These are phyloP conservation scores for Starmerella vitae DNA, from an alignment of 805 yeast species.

Conservation along the genomic window DNA sequence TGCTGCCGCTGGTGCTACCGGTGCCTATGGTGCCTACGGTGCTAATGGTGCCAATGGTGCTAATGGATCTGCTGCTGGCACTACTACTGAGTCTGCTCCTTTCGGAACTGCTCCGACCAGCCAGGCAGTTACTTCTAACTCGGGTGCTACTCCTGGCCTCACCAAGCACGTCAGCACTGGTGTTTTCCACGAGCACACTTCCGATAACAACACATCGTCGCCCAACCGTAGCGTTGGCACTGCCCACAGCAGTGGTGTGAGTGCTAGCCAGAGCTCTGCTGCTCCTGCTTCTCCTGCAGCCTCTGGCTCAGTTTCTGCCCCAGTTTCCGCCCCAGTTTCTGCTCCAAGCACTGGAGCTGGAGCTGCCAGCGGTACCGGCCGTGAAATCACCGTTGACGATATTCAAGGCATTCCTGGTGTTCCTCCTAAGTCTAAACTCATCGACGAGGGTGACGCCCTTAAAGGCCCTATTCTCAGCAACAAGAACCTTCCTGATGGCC, in stretches of 20 bases:
- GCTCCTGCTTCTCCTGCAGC: neutral
- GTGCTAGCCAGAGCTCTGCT: neutral
- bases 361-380: slow-evolving; percentile 8
- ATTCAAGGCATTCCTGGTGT: slow-evolving; percentile 21
- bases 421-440: slow-evolving; percentile 20
- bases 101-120: slow-evolving; percentile 1
- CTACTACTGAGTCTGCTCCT: slow-evolving; percentile 5
- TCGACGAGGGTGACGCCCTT: slow-evolving; percentile 20
- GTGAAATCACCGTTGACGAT: slow-evolving; percentile 17
- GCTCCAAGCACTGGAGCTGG: neutral
- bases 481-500: slow-evolving; percentile 14
- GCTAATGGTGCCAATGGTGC: neutral
- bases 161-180: neutral
- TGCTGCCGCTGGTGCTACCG: slow-evolving; percentile 20
- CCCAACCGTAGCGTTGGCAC: neutral
- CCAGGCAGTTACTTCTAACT: neutral
- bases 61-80: slow-evolving; percentile 9
- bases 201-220: neutral
- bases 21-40: neutral
- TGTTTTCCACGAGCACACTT: neutral
- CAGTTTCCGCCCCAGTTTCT: neutral
- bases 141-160: neutral
- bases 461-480: slow-evolving; percentile 20
- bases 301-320: neutral
- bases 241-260: neutral